Percentiles rank a stretch among this genome's conserved stretches.
phyloP scores from a whole-genome alignment of 768 basidiomycete species.

The Lactarius sanguifluus region DNA sequence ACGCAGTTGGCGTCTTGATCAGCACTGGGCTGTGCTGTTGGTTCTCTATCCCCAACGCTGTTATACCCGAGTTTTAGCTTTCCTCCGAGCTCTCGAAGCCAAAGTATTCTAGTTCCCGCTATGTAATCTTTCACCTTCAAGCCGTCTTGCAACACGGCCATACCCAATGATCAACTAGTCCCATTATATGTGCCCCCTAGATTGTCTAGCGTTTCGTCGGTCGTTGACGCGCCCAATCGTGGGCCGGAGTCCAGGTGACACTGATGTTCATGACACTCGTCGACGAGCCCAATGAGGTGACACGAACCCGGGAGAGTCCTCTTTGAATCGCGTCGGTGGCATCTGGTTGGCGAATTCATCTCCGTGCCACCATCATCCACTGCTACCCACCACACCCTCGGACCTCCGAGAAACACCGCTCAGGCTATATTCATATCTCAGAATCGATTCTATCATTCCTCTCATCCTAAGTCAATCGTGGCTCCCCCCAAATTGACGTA shows the following conservation, averaged over 20 bases:
- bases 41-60: not conserved
- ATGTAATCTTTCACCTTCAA: not conserved
- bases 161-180: conserved; percentile 8
- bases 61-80: not conserved
- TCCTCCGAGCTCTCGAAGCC: not conserved
- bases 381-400: conserved; percentile 38
- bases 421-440: conserved; percentile 49
- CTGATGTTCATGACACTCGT: conserved; percentile 36
- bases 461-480: conserved; percentile 44
- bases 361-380: not conserved
- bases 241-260: conserved; percentile 44
- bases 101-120: not conserved
- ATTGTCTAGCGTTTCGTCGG: not conserved
- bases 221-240: conserved; percentile 38
- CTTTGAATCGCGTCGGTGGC: conserved; percentile 61
- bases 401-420: conserved; percentile 50
- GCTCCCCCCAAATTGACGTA: not conserved
- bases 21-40: not conserved
- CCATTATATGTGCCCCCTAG: not conserved
- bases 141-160: not conserved
- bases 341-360: conserved; percentile 45
- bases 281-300: too few relatives aligned
- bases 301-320: conserved; percentile 38
- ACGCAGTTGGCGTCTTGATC: not conserved
- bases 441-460: conserved; percentile 46